These are phyloP conservation scores for Quercus variabilis DNA, from an alignment of 306 rosid genomes.

Conservation along the genomic window DNA sequence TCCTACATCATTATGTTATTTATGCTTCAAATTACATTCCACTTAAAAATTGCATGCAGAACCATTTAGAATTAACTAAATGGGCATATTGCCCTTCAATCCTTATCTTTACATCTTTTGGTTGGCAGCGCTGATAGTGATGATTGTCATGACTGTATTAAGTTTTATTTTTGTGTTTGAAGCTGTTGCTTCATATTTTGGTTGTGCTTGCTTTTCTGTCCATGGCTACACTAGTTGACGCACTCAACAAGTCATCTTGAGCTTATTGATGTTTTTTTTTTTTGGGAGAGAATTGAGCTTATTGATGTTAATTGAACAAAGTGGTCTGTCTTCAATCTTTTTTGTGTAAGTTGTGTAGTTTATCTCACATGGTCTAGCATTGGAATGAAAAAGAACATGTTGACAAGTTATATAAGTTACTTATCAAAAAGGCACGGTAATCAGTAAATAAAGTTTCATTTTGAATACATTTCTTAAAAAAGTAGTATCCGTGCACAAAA, in stretches of 20 bases:
- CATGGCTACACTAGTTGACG: background rate
- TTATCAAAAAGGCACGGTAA: too few relatives aligned
- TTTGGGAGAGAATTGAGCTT: background rate
- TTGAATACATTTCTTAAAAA: background rate
- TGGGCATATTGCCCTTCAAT: background rate
- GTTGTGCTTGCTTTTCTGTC: background rate
- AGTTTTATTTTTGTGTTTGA: conserved; percentile 3
- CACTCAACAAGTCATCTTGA: background rate
- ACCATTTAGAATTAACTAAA: background rate
- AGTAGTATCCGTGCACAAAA: too few relatives aligned
- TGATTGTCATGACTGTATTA: background rate
- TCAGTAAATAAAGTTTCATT: background rate
- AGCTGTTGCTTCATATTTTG: conserved; percentile 4
- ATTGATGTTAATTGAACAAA: background rate
- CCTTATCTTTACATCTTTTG: background rate
- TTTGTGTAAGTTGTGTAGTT: background rate
- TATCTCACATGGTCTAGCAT: background rate
- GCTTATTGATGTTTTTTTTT: background rate
- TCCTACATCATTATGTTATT: background rate
- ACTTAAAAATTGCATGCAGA: background rate
- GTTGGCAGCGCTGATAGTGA: background rate
- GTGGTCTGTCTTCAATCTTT: background rate
- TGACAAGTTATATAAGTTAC: background rate
- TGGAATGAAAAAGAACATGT: background rate
- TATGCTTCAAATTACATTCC: background rate